Evolutionary conservation across 805 yeast genomes (phyloP).

Genomic region (Clavispora vitiphila): DNA sequence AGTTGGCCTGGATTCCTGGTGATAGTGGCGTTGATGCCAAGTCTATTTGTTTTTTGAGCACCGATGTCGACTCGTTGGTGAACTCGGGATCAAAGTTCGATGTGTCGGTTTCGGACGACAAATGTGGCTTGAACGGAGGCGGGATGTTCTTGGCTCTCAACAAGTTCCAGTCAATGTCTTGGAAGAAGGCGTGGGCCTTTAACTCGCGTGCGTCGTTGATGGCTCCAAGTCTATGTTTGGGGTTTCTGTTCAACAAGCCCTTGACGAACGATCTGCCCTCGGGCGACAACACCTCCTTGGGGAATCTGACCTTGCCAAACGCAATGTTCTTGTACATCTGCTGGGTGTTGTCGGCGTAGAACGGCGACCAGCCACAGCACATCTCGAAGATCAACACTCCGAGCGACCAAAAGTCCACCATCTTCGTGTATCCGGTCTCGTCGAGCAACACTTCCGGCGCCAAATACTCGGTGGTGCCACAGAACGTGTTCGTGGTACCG

Average conservation of each 20-base stretch:
- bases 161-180: conserved; percentile 86
- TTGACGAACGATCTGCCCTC: conserved; percentile 96
- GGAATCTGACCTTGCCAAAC: conserved; percentile 95
- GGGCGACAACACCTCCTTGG: conserved; percentile 86
- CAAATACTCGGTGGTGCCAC: conserved; percentile 96
- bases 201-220: conserved; percentile 88
- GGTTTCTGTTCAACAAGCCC: conserved; percentile 91
- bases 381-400: conserved; percentile 96
- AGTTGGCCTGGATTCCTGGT: conserved; percentile 93
- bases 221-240: conserved; percentile 91
- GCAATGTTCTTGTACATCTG: conserved; percentile 99
- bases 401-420: conserved; percentile 98
- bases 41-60: conserved; percentile 62
- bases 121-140: conserved; percentile 95
- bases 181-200: conserved; percentile 86
- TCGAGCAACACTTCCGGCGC: conserved; percentile 96
- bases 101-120: conserved; percentile 86
- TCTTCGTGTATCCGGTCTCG: conserved; percentile 94
- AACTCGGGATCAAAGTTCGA: conserved; percentile 98
- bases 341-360: conserved; percentile 95
- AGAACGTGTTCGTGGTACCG: conserved; percentile 92
- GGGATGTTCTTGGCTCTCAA: conserved; percentile 76
- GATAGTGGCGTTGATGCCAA: conserved; percentile 77
- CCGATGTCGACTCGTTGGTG: conserved; percentile 85
- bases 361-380: conserved; percentile 99